Conservation (phyloP, 305 asterid species). For the Andrographis paniculata region DNA sequence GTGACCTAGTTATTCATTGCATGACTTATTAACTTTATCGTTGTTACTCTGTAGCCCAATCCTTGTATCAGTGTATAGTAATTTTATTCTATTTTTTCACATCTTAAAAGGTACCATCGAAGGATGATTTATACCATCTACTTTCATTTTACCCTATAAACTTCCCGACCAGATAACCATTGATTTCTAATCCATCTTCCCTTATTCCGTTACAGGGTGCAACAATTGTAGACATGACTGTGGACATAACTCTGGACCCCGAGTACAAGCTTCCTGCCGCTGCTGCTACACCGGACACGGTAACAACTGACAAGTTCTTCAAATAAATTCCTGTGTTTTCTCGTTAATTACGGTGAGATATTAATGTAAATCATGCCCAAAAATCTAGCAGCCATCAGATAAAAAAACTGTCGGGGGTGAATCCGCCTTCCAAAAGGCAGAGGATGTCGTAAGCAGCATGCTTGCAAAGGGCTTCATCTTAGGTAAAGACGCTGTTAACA, state of each 20-base stretch:
- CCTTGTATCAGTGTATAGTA: no score
- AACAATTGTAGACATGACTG: slow-evolving; percentile 89
- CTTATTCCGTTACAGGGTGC: slow-evolving; percentile 51
- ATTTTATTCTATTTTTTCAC: no score
- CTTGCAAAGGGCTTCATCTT: slow-evolving; percentile 84
- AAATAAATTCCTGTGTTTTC: neutral
- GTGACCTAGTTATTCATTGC: no score
- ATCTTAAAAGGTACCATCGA: no score
- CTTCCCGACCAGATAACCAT: no score
- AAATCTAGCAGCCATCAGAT: slow-evolving; percentile 37
- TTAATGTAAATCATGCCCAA: slow-evolving; percentile 4
- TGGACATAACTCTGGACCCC: slow-evolving; percentile 47
- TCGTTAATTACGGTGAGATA: no score
- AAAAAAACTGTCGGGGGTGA: slow-evolving; percentile 41
- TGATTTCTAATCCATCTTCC: neutral
- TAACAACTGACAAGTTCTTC: slow-evolving; percentile 20
- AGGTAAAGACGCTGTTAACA: slow-evolving; percentile 76
- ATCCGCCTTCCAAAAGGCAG: slow-evolving; percentile 84
- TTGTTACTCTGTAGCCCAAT: no score
- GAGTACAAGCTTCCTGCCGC: slow-evolving; percentile 15
- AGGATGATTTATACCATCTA: no score
- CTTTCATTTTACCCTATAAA: no score
- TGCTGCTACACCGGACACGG: slow-evolving; percentile 38
- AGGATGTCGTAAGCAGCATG: slow-evolving; percentile 86
- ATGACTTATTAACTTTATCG: no score